Conservation (phyloP, 768 basidiomycete species). For the Harrya chromipes region DNA sequence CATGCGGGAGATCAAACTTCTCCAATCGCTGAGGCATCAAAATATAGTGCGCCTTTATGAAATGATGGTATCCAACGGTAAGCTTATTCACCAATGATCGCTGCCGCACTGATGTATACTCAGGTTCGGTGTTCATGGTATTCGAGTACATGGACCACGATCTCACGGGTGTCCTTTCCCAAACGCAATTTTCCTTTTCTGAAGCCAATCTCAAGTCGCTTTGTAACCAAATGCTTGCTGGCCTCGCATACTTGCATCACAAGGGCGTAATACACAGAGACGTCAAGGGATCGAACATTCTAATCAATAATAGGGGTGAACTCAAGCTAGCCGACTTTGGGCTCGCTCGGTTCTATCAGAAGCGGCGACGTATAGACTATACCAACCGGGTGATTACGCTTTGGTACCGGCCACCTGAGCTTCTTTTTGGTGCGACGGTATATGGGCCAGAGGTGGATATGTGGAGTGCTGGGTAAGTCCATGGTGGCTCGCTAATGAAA, state of each 20-base stretch:
- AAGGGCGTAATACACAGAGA: conserved; percentile 97
- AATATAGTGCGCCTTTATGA: conserved; percentile 91
- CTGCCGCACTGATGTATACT: conserved; percentile 6
- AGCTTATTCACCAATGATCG: conserved; percentile 15
- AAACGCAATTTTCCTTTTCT: conserved; percentile 82
- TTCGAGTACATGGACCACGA: conserved; percentile 99
- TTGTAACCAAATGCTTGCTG: conserved; percentile 92
- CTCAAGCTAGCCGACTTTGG: conserved; percentile 98
- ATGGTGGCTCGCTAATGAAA: not conserved
- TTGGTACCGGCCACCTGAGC: conserved; percentile 97
- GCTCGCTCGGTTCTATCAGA: conserved; percentile 93
- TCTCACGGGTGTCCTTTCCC: conserved; percentile 89
- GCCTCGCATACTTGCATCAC: conserved; percentile 92
- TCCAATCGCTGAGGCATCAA: conserved; percentile 85
- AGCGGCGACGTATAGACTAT: conserved; percentile 85
- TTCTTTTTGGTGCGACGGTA: conserved; percentile 91
- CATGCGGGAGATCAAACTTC: conserved; percentile 96
- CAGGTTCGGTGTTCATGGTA: conserved; percentile 98
- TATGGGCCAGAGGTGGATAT: conserved; percentile 98
- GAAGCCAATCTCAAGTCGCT: conserved; percentile 93
- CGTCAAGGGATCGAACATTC: conserved; percentile 98
- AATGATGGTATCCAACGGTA: conserved; percentile 99
- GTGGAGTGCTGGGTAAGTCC: conserved; percentile 93
- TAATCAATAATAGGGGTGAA: conserved; percentile 87
- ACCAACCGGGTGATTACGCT: conserved; percentile 99